Conservation (phyloP, 768 basidiomycete species). For the Mycena galericulata region DNA sequence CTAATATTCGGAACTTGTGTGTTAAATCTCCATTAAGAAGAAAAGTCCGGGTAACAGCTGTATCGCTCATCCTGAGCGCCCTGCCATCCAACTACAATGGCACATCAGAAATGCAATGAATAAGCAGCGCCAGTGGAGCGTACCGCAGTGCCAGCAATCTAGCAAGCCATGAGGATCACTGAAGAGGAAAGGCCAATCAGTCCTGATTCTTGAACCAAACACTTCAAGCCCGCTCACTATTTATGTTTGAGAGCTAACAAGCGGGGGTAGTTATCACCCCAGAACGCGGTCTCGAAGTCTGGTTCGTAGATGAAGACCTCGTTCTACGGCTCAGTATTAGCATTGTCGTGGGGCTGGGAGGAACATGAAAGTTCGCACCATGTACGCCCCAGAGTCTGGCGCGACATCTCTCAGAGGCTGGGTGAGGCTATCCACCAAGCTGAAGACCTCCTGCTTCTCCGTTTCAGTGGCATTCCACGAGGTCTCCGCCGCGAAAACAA, state of each 20-base stretch:
- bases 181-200: not conserved
- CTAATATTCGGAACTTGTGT: slow-evolving; percentile 7
- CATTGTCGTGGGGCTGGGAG: slow-evolving; percentile 6
- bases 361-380: slow-evolving; percentile 15
- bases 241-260: slow-evolving; percentile 47
- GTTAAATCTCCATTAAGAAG: slow-evolving; percentile 9
- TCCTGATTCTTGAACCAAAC: not conserved
- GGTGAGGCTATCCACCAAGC: slow-evolving; percentile 5
- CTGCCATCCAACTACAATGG: slow-evolving; percentile 19
- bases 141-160: slow-evolving; percentile 52
- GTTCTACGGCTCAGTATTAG: slow-evolving; percentile 12
- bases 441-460: slow-evolving; percentile 20
- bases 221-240: slow-evolving; percentile 41
- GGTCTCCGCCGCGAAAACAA: slow-evolving; percentile 17
- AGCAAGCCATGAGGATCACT: slow-evolving; percentile 46
- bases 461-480: slow-evolving; percentile 18
- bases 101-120: slow-evolving; percentile 6
- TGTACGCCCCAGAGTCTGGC: slow-evolving; percentile 20
- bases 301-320: slow-evolving; percentile 25
- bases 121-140: slow-evolving; percentile 20
- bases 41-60: slow-evolving; percentile 19
- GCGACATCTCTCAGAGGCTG: slow-evolving; percentile 18
- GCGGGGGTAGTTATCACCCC: slow-evolving; percentile 50
- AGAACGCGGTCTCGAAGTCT: slow-evolving; percentile 45
- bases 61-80: slow-evolving; percentile 19